Conservation (phyloP, 2,329 filamentous ascomycete species). For the Tolypocladium sp. region DNA sequence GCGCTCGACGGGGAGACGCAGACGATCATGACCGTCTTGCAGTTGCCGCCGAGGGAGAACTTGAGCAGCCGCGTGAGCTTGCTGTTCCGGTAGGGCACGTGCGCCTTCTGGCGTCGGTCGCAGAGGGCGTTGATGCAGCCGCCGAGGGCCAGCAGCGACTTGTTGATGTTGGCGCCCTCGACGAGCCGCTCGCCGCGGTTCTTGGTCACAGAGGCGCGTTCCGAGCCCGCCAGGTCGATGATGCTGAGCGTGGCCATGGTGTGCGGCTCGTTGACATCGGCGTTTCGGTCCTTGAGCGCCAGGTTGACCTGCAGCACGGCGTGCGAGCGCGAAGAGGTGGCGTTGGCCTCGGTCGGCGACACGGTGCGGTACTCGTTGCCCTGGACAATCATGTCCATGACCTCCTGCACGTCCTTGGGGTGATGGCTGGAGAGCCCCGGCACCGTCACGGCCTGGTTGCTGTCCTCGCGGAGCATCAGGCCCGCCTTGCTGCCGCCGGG, state of each 20-base stretch:
- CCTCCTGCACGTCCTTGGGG: slow-evolving; percentile 83
- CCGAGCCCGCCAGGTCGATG: slow-evolving; percentile 92
- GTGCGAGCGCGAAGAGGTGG: slow-evolving; percentile 93
- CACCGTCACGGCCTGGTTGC: slow-evolving; percentile 86
- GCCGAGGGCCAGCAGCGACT: slow-evolving; percentile 85
- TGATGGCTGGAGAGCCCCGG: slow-evolving; percentile 84
- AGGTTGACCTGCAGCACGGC: slow-evolving; percentile 97
- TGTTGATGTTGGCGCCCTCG: slow-evolving; percentile 99
- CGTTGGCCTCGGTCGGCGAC: slow-evolving; percentile 93
- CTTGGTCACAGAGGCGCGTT: slow-evolving; percentile 92
- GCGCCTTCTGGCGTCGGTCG: slow-evolving; percentile 81
- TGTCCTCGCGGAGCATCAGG: slow-evolving; percentile 88
- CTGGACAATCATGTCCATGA: slow-evolving; percentile 98
- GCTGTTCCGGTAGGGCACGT: slow-evolving; percentile 95
- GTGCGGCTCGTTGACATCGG: slow-evolving; percentile 84
- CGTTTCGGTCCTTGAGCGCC: slow-evolving; percentile 87
- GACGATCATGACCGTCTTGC: slow-evolving; percentile 99
- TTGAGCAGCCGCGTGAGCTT: slow-evolving; percentile 93
- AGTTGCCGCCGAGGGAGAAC: slow-evolving; percentile 95
- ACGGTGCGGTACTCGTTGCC: slow-evolving; percentile 94
- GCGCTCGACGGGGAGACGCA: slow-evolving; percentile 94
- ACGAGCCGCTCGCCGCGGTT: slow-evolving; percentile 85
- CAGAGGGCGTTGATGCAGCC: slow-evolving; percentile 98
- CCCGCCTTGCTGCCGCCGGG: slow-evolving; percentile 73
- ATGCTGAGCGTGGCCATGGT: slow-evolving; percentile 98